These are phyloP conservation scores for Sporothrix brasiliensis DNA, from an alignment of 2,329 filamentous ascomycete genomes.

Conservation along the genomic window DNA sequence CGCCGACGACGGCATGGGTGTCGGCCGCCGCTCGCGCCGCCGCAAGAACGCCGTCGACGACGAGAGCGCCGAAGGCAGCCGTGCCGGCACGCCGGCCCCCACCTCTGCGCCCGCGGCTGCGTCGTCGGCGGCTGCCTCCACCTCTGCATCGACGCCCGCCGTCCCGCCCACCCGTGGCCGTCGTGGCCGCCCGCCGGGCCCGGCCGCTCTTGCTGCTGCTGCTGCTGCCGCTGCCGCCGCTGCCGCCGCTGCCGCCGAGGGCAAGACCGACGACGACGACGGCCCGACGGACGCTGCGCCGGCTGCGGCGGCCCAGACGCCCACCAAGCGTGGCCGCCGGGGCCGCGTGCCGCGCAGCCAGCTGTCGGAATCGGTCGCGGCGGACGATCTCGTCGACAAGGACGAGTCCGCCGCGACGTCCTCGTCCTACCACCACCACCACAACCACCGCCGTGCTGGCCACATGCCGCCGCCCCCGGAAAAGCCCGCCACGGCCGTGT, in stretches of 20 bases:
- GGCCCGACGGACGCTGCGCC: neutral
- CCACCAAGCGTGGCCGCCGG: slow-evolving; percentile 34
- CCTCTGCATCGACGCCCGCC: slow-evolving; percentile 32
- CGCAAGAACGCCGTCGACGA: slow-evolving; percentile 55
- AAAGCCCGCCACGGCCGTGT: slow-evolving; percentile 4
- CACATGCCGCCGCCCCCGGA: slow-evolving; percentile 18
- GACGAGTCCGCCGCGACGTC: neutral
- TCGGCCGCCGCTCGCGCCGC: slow-evolving; percentile 55
- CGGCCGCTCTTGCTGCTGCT: slow-evolving; percentile 17
- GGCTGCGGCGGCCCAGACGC: neutral
- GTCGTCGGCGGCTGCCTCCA: slow-evolving; percentile 42
- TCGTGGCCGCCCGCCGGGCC: slow-evolving; percentile 26
- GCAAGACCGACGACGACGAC: slow-evolving; percentile 16
- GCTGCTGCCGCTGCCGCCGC: slow-evolving; percentile 18
- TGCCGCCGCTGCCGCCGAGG: neutral
- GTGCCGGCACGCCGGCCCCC: slow-evolving; percentile 53
- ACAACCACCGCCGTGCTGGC: slow-evolving; percentile 6
- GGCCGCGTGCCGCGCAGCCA: slow-evolving; percentile 33
- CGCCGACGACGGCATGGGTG: slow-evolving; percentile 48
- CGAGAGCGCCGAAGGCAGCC: slow-evolving; percentile 54
- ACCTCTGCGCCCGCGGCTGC: slow-evolving; percentile 39
- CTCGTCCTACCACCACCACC: neutral
- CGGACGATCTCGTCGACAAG: slow-evolving; percentile 29
- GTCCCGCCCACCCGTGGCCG: slow-evolving; percentile 23
- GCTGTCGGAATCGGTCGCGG: slow-evolving; percentile 35